Conservation (phyloP, 306 rosid species). For the Lathyrus aphaca region DNA sequence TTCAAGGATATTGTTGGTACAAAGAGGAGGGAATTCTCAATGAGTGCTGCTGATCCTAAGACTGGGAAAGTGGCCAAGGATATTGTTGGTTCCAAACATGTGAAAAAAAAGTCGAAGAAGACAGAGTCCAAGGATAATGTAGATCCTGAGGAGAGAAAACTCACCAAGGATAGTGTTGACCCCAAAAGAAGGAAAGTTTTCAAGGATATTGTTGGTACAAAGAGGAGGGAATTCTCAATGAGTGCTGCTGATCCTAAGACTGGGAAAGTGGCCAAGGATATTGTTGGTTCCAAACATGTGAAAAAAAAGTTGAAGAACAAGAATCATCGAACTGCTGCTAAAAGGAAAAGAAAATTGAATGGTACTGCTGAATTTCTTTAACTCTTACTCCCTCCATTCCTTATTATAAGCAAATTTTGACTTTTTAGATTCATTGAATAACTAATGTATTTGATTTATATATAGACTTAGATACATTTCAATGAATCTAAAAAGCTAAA, state of each 20-base stretch:
- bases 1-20: conserved; percentile 18
- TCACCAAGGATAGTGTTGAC: conserved; percentile 12
- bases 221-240: conserved; percentile 13
- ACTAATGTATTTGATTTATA: no score
- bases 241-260: conserved; percentile 23
- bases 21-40: conserved; percentile 9
- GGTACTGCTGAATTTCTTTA: conserved; percentile 37
- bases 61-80: conserved; percentile 11
- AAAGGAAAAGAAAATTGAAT: conserved; percentile 46
- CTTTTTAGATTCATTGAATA: no score
- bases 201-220: conserved; percentile 6
- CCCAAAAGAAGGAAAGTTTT: conserved; percentile 12
- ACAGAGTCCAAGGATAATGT: conserved; percentile 36
- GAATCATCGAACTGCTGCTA: conserved; percentile 35
- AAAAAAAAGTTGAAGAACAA: conserved; percentile 43
- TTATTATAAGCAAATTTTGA: no score
- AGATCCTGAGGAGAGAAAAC: conserved; percentile 4
- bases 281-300: conserved; percentile 12
- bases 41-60: conserved; percentile 22
- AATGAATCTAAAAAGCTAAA: no score
- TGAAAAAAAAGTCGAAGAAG: no score
- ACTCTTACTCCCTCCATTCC: not conserved
- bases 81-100: conserved; percentile 2
- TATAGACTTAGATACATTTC: no score
- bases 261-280: conserved; percentile 5